Base-by-base conservation (phyloP, 768 basidiomycete genomes). In the Pholiota microspora region DNA sequence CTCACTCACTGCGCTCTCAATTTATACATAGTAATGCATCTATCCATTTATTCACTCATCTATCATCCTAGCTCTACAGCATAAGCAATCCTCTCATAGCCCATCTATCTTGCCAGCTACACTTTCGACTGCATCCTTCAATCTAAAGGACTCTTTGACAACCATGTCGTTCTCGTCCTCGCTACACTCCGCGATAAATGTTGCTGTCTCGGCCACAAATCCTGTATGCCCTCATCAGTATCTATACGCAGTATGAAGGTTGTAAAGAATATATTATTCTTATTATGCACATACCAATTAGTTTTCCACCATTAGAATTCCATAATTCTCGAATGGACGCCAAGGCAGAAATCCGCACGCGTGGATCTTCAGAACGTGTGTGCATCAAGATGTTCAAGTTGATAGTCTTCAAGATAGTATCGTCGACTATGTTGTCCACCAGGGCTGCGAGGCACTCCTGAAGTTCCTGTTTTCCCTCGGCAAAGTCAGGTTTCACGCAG, bases 111-210 rank as follows among this genome's bases (percentile, higher is more conserved):
- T 85, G 9, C 89, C 89, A 56, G 85, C 86, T 59, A 87, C 77
- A 58, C 72, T 79, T 71, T 92, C 89, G 45, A 91, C 83, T 3
- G 83, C 82, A 69, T 79, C 72, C 68, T 88, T 92, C 69, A 92
- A 73, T 59, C 69, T 77, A 58, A 84, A 81, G 15, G 86, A 82
- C 61, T 84, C 84, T 54, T 74, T 77, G 3, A 92, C 88, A 13
- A 95, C 91, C 54, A 77, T 77, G 59, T 92, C 90, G 66, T 93
- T 86, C 60, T 94, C 94, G 64, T 96, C 93, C 70, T 94, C 92
- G 3, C 84, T 82, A 64, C 86, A 89, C 68, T 96, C 94, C 3
- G 85, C 84, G 51, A 96, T 86, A 72, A 96, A 94, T 24, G 89
- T 86, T 15, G 89, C 77, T 25, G 92, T 89, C 67, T 96, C 94